Percentiles rank a stretch among this genome's conserved stretches.
Conservation (phyloP, 345 rosid genomes). For the Citrus glauca region DNA sequence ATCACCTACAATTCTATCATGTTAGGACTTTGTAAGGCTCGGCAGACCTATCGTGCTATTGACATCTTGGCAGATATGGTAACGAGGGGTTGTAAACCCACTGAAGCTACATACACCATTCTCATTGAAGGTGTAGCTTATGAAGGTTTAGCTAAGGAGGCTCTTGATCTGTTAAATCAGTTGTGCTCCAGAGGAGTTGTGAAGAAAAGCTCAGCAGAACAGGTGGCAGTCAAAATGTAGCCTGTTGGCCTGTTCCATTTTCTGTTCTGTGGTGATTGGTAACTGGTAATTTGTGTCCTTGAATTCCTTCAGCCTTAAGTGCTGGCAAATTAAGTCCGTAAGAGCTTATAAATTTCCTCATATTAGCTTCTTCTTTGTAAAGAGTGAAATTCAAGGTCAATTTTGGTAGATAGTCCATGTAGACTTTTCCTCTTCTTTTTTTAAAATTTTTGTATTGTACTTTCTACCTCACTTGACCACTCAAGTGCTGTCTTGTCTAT, state of each 20-base stretch:
- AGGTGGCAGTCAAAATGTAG: constrained; percentile 63
- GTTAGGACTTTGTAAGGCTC: constrained; percentile 70
- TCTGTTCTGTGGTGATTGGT: constrained; percentile 2
- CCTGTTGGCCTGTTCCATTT: neutral
- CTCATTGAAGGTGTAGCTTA: constrained; percentile 80
- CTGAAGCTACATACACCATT: constrained; percentile 70
- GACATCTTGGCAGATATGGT: constrained; percentile 86
- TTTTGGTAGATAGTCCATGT: constrained; percentile 7
- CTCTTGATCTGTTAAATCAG: constrained; percentile 59
- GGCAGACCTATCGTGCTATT: constrained; percentile 71
- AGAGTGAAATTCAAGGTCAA: neutral
- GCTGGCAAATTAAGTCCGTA: neutral
- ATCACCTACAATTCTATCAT: constrained; percentile 69
- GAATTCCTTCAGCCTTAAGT: neutral
- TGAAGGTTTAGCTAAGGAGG: constrained; percentile 82
- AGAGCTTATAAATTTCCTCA: neutral
- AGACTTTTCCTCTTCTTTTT: neutral
- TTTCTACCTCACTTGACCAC: neutral
- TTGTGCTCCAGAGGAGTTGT: constrained; percentile 66
- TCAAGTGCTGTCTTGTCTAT: neutral
- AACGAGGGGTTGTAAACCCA: constrained; percentile 68
- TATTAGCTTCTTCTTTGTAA: neutral
- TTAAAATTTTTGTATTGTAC: neutral
- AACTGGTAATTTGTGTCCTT: neutral
- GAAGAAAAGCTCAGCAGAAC: constrained; percentile 65